Evolutionary conservation across 495 filamentous ascomycete species (phyloP).

Genomic region (Tuber calosporum): DNA sequence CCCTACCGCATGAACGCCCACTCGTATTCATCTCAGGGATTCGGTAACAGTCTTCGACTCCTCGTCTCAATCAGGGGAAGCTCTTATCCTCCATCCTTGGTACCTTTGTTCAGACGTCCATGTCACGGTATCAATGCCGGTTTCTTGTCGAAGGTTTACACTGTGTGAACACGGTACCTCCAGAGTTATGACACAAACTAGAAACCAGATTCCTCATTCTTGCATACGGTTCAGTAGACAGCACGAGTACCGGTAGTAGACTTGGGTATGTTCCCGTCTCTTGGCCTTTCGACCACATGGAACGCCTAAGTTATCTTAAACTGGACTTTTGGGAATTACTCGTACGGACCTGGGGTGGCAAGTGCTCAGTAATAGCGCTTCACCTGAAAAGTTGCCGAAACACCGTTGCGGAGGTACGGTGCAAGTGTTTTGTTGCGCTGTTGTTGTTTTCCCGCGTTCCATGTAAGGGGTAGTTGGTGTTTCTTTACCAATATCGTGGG

Average conservation of each 20-base stretch:
- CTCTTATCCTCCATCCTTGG: neutral
- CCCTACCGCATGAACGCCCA: neutral
- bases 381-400: slow-evolving; percentile 42
- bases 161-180: neutral
- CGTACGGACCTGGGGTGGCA: slow-evolving; percentile 43
- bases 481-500: slow-evolving; percentile 7
- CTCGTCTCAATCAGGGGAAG: neutral
- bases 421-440: slow-evolving; percentile 21
- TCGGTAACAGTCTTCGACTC: neutral
- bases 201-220: neutral
- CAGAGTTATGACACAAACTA: neutral
- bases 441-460: slow-evolving; percentile 44
- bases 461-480: slow-evolving; percentile 40
- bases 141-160: neutral
- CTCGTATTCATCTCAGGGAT: slow-evolving; percentile 3
- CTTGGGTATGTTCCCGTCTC: neutral
- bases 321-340: slow-evolving; percentile 33
- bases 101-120: neutral
- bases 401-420: slow-evolving; percentile 39
- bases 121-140: neutral
- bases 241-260: too few species aligned
- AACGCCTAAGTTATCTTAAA: neutral
- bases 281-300: neutral
- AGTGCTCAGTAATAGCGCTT: slow-evolving; percentile 35
- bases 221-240: neutral